phyloP scores from a whole-genome alignment of 2,329 filamentous ascomycete genomes.

The Helicocarpus griseus region DNA sequence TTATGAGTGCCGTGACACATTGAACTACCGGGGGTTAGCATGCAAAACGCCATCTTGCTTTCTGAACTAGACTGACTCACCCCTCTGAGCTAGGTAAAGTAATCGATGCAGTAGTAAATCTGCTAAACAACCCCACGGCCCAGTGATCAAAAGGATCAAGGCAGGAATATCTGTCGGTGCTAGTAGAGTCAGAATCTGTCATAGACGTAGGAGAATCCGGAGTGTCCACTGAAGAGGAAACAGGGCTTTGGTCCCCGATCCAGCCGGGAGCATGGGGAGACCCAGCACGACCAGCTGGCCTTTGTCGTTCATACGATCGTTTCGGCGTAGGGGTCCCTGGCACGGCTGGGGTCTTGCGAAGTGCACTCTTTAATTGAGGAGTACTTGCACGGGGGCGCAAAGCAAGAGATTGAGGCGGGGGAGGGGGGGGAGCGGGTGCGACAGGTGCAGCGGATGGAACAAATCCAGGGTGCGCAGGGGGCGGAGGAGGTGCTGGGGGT shows the following conservation, averaged over 20 bases:
- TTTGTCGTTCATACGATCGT: constrained; percentile 9
- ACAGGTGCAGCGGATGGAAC: no score
- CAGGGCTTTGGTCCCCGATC: constrained; percentile 4
- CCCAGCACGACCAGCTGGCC: constrained; percentile 3
- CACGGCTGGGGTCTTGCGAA: neutral
- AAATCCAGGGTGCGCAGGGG: no score
- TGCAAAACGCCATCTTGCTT: constrained; percentile 1
- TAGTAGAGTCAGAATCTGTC: constrained; percentile 1
- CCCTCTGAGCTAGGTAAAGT: constrained; percentile 19
- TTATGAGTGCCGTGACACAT: constrained; percentile 24
- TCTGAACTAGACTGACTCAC: constrained; percentile 20
- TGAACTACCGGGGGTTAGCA: constrained; percentile 18
- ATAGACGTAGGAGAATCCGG: constrained; percentile 1
- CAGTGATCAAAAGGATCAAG: constrained; percentile 31
- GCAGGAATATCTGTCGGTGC: neutral
- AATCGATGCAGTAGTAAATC: constrained; percentile 20
- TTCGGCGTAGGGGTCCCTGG: neutral
- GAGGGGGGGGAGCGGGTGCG: neutral
- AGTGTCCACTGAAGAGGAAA: neutral
- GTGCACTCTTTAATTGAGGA: constrained; percentile 4
- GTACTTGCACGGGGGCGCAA: neutral
- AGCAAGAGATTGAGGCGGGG: neutral
- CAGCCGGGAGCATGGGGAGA: constrained; percentile 24
- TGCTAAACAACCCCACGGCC: constrained; percentile 31
- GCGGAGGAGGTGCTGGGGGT: neutral